phyloP scores from a whole-genome alignment of 23 red algal species.

The Chondrus crispus region DNA sequence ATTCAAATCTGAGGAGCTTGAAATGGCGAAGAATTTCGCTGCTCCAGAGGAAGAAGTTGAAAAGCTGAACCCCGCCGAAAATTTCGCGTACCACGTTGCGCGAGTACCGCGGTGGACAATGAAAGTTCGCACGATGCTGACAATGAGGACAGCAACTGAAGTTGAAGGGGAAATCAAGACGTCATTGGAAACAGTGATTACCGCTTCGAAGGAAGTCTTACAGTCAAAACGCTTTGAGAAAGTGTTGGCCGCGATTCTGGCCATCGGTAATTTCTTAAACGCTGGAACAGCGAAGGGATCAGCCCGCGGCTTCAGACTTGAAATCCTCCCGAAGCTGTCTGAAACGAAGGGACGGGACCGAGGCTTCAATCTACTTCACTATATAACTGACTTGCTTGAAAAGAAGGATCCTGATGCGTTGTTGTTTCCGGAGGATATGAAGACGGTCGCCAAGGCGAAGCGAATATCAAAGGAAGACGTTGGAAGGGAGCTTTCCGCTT shows the following conservation, averaged over 20 bases:
- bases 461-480: conserved; percentile 71
- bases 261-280: conserved; percentile 94
- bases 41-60: conserved; percentile 57
- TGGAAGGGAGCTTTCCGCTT: conserved; percentile 52
- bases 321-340: conserved; percentile 71
- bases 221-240: conserved; percentile 50
- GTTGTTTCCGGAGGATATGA: conserved; percentile 44
- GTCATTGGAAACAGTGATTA: conserved; percentile 48
- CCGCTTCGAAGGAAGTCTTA: conserved; percentile 68
- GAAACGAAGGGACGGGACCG: conserved; percentile 78
- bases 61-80: conserved; percentile 53
- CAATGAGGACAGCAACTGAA: conserved; percentile 61
- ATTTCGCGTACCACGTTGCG: conserved; percentile 38
- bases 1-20: conserved; percentile 81
- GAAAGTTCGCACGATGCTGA: conserved; percentile 74
- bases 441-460: conserved; percentile 32
- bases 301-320: conserved; percentile 84
- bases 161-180: conserved; percentile 41
- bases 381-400: conserved; percentile 56
- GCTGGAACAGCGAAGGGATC: conserved; percentile 83
- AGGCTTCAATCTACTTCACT: conserved; percentile 75
- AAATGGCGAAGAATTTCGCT: conserved; percentile 61
- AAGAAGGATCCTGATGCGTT: conserved; percentile 57
- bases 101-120: conserved; percentile 59
- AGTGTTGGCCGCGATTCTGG: conserved; percentile 68